Evolutionary conservation across 129 eudicot species (phyloP).

Genomic region (Lonicera japonica): DNA sequence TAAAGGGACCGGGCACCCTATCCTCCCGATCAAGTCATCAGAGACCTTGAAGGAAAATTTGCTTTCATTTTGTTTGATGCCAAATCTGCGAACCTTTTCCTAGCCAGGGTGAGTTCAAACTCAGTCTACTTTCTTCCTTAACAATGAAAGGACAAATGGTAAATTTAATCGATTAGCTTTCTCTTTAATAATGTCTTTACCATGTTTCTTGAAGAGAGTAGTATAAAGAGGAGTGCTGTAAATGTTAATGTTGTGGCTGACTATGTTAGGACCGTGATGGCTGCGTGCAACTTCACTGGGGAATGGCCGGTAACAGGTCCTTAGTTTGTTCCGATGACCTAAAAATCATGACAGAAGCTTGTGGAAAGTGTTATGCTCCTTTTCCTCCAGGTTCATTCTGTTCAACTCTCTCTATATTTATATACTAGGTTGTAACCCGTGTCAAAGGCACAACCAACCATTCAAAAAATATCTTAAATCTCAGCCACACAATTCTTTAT

Average conservation of each 20-base stretch:
- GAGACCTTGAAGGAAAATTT: slow-evolving; percentile 49
- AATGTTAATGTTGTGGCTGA: background rate
- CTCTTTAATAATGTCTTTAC: background rate
- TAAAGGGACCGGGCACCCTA: slow-evolving; percentile 57
- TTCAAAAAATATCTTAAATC: no score
- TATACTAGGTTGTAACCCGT: no score
- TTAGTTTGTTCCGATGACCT: slow-evolving; percentile 41
- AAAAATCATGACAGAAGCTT: slow-evolving; percentile 25
- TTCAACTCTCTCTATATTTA: background rate
- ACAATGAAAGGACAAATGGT: no score
- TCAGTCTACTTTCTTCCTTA: background rate
- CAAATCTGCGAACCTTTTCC: slow-evolving; percentile 32
- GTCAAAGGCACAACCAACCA: no score
- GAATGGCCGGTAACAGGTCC: slow-evolving; percentile 38
- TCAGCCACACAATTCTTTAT: no score
- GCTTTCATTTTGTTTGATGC: slow-evolving; percentile 48
- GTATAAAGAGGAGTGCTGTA: background rate
- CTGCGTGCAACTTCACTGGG: slow-evolving; percentile 48
- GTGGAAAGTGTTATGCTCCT: slow-evolving; percentile 42
- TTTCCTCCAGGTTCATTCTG: slow-evolving; percentile 44
- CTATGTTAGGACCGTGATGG: slow-evolving; percentile 47
- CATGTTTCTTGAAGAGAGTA: background rate
- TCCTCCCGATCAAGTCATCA: slow-evolving; percentile 56
- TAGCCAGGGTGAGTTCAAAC: slow-evolving; percentile 31
- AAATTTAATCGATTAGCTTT: background rate